A percentile compares a stretch with the other conserved stretches of the same genome.
Conservation (phyloP, 257 asterid genomes). For the Perilla frutescens region DNA sequence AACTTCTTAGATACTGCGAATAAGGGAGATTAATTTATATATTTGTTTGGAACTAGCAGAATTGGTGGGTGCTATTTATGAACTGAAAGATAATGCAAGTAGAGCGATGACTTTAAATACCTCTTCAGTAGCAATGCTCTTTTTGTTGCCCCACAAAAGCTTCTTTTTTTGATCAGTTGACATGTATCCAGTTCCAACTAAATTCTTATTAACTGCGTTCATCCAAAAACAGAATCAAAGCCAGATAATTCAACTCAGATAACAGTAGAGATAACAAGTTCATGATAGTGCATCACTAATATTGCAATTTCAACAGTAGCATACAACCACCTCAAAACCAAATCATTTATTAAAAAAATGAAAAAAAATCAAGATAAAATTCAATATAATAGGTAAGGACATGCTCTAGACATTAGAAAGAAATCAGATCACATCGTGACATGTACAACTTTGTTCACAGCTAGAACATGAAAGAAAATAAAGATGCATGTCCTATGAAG, state of each 20-base stretch:
- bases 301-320: not conserved
- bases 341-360: not conserved
- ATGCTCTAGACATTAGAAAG: not conserved
- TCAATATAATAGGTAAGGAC: not conserved
- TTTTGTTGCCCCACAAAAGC: constrained; percentile 97
- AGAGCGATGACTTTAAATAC: constrained; percentile 46
- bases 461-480: not conserved
- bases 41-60: constrained; percentile 12
- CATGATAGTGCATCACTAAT: not conserved
- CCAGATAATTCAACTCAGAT: constrained; percentile 30
- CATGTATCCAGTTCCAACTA: constrained; percentile 92
- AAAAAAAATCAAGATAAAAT: not conserved
- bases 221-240: constrained; percentile 32
- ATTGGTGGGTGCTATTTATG: not conserved
- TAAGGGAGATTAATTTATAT: not conserved
- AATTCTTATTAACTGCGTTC: constrained; percentile 77
- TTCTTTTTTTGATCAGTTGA: constrained; percentile 98
- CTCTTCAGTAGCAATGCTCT: constrained; percentile 76
- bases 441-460: not conserved
- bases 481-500: constrained; percentile 5
- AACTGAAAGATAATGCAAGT: constrained; percentile 4
- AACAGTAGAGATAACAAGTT: not conserved
- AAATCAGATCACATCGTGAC: not conserved
- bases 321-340: not conserved
- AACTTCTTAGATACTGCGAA: not conserved